These are phyloP conservation scores for Fusarium sp. DNA, from an alignment of 2,329 filamentous ascomycete species.

Conservation along the genomic window DNA sequence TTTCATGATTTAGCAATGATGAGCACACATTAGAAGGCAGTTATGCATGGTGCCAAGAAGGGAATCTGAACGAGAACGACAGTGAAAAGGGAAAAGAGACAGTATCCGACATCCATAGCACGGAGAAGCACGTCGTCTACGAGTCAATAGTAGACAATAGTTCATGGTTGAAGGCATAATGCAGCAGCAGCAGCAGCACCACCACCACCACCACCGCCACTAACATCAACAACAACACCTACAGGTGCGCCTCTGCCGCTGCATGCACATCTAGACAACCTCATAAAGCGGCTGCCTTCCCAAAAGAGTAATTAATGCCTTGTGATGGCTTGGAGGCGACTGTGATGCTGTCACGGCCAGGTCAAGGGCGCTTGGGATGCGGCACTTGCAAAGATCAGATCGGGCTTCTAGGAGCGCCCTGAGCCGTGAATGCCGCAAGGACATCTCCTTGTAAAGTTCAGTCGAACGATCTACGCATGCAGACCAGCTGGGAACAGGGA, in stretches of 20 bases:
- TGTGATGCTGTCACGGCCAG: conserved; percentile 17
- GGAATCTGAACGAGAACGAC: neutral
- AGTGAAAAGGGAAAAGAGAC: neutral
- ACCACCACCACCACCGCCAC: neutral
- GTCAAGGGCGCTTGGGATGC: conserved; percentile 17
- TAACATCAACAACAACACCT: neutral
- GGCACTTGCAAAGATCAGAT: conserved; percentile 22
- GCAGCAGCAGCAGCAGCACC: neutral
- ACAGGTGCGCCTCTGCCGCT: conserved; percentile 22
- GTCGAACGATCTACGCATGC: conserved; percentile 34
- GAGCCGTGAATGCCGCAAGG: conserved; percentile 23
- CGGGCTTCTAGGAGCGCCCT: conserved; percentile 5
- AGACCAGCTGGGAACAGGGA: conserved; percentile 26
- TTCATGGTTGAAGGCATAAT: conserved; percentile 12
- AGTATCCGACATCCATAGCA: neutral
- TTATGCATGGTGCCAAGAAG: conserved; percentile 28
- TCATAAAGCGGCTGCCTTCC: conserved; percentile 2
- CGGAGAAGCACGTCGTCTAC: neutral
- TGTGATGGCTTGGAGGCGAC: neutral
- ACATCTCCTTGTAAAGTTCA: conserved; percentile 11
- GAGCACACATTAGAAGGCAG: neutral
- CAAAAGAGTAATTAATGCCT: conserved; percentile 2
- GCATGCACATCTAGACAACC: conserved; percentile 14
- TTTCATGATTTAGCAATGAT: conserved; percentile 28
- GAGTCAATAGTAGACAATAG: conserved; percentile 10